Evolutionary conservation across 345 rosid genomes (phyloP).

Genomic region (Hibiscus trionum): DNA sequence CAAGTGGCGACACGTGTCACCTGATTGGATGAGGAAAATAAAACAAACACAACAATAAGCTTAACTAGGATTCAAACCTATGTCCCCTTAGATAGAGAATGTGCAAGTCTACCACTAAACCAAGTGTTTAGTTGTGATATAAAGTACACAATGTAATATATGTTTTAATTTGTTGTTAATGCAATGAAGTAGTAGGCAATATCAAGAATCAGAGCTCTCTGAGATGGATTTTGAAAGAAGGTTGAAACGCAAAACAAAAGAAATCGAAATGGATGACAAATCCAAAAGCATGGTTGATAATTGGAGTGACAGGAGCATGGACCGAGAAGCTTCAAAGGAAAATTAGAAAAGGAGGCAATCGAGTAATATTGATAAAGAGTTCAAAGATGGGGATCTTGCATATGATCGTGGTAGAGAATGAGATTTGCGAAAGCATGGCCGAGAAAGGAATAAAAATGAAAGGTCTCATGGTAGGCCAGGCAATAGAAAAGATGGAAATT

Average conservation of each 20-base stretch:
- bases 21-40: no score
- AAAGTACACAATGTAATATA: no score
- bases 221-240: constrained; percentile 52
- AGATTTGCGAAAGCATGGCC: constrained; percentile 73
- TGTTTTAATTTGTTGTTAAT: no score
- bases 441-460: constrained; percentile 84
- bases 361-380: constrained; percentile 49
- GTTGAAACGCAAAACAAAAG: constrained; percentile 30
- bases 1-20: no score
- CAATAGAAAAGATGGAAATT: constrained; percentile 63
- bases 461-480: constrained; percentile 76
- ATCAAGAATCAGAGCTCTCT: constrained; percentile 50
- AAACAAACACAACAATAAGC: no score
- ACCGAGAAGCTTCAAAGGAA: constrained; percentile 63
- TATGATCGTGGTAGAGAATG: constrained; percentile 74
- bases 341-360: constrained; percentile 66
- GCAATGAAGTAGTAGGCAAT: constrained; percentile 38
- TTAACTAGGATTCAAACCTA: no score
- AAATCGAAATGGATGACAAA: constrained; percentile 56
- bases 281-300: constrained; percentile 60
- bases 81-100: no score
- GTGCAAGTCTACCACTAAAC: no score
- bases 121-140: no score
- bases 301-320: constrained; percentile 58
- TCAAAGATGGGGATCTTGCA: constrained; percentile 51